Evolutionary conservation across 352 stramenopile species (phyloP), one percentile per base, ranked within the genome.

Genomic region (Blastocystis sp.): DNA sequence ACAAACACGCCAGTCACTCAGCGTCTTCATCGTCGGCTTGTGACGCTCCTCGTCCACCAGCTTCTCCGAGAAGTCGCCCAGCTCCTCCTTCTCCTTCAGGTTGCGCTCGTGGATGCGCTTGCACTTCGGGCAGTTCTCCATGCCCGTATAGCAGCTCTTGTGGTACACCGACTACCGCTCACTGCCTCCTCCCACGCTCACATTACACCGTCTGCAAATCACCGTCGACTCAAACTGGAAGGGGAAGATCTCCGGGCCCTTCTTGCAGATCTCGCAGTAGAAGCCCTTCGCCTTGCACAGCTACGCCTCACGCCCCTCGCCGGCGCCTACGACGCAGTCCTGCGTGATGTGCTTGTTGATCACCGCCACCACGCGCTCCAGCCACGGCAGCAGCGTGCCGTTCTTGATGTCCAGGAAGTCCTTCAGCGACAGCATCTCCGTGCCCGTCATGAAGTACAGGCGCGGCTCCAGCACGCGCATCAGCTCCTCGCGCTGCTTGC

Each of bases 61-160:
- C 19, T 69, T 38, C 61, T 84, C 74, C 34, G 74, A 69, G 28
- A 84, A 59, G 34, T 64, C 38, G n/a, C 74, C 74, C 28, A 42
- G 40, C 28, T 84, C 74, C 17, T 84, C 38, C 52, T 84, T 54
- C 40, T 68, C 74, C 60, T 70, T 84, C 24, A 84, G 21, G 19
- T 34, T 40, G 24, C 74, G 14, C 42, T 84, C 52, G 34, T 43
- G 57, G 14, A 70, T 62, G 68, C 74, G 59, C 45, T 69, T 66
- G 61, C 74, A 84, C 54, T 84, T 84, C 17, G 74, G 74, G 54
- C 74, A 84, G 21, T 84, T 84, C 60, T 84, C 74, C 74, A 84
- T 84, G 4, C n/a, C 40, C 38, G 10, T 66, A 19, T 57, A 70
- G 61, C 74, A 84, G 11, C 34, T 17, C 74, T 68, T 84, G 61